These are phyloP conservation scores for Coemansia sp. DNA, from an alignment of 192 early-diverging fungal genomes.

Conservation along the genomic window DNA sequence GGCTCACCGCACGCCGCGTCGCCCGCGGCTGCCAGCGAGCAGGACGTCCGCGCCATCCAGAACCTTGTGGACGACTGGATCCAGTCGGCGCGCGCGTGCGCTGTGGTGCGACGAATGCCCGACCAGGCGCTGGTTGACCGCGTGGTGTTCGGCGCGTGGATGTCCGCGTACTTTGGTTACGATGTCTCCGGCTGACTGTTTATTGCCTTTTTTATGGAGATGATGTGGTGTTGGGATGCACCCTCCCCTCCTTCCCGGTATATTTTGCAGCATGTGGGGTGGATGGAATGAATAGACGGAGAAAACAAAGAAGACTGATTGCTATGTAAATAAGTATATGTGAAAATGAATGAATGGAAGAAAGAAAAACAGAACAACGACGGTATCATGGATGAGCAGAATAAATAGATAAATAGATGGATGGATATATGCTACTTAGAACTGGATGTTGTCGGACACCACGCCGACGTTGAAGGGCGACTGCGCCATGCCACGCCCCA, in stretches of 20 bases:
- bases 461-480: constrained; percentile 28
- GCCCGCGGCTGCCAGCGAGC: constrained; percentile 24
- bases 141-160: constrained; percentile 34
- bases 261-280: too few relatives aligned
- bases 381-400: not conserved
- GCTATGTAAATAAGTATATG: not conserved
- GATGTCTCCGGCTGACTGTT: not conserved
- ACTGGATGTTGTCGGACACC: constrained; percentile 34
- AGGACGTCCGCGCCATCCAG: constrained; percentile 30
- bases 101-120: constrained; percentile 13
- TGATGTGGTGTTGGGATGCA: not conserved
- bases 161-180: constrained; percentile 27
- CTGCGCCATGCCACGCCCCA: constrained; percentile 29
- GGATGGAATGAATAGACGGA: constrained; percentile 1
- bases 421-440: constrained; percentile 10
- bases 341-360: not conserved
- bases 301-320: not conserved
- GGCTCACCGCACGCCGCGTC: not conserved
- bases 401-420: not conserved
- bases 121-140: constrained; percentile 18
- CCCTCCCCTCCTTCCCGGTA: not conserved
- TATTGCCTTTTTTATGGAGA: too few relatives aligned
- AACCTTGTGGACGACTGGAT: constrained; percentile 51
- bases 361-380: not conserved
- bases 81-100: constrained; percentile 29